phyloP scores from a whole-genome alignment of 164 flowering plant species.

The Saururus chinensis region DNA sequence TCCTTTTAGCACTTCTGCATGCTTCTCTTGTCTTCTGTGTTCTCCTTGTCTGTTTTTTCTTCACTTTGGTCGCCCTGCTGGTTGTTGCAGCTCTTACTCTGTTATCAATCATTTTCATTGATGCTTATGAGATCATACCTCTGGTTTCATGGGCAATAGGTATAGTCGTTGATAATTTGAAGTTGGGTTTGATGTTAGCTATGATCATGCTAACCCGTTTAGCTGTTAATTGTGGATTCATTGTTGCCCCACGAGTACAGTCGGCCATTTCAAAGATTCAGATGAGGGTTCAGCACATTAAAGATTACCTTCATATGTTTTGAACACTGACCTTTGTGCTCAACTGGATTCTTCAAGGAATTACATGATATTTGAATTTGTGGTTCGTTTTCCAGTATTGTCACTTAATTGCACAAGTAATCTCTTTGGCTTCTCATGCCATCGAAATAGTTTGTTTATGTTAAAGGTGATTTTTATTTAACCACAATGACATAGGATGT shows the following conservation, averaged over 20 bases:
- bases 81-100: conserved; percentile 16
- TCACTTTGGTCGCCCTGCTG: conserved; percentile 13
- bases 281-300: not conserved
- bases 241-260: not conserved
- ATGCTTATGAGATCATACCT: conserved; percentile 5
- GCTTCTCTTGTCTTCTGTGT: conserved; percentile 21
- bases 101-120: conserved; percentile 16
- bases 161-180: conserved; percentile 12
- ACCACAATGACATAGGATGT: not conserved
- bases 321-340: not conserved
- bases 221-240: conserved; percentile 3
- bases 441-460: too few relatives aligned
- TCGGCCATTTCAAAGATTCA: not conserved
- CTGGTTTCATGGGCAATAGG: conserved; percentile 2
- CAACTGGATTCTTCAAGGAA: not conserved
- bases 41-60: conserved; percentile 9
- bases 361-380: too few relatives aligned
- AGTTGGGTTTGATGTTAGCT: conserved; percentile 21
- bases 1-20: conserved; percentile 24
- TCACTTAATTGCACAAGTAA: too few relatives aligned
- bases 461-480: too few relatives aligned
- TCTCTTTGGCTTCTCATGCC: too few relatives aligned
- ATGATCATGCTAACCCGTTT: conserved; percentile 3
- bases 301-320: not conserved
- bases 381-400: too few relatives aligned